Evolutionary conservation across 257 asterid species (phyloP).

Genomic region (Solanum chmielewskii): DNA sequence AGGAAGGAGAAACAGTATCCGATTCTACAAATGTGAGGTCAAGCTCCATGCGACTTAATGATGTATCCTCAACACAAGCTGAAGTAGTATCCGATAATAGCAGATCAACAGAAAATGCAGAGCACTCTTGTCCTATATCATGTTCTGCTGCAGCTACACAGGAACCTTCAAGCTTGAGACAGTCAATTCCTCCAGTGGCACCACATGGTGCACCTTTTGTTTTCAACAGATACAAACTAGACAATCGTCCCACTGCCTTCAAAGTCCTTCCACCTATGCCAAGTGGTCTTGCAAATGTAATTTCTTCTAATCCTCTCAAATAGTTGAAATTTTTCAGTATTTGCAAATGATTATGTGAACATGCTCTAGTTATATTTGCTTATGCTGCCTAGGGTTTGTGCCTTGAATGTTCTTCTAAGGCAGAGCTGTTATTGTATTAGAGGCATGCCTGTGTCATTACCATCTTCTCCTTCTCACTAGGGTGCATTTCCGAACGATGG

Average conservation of each 20-base stretch:
- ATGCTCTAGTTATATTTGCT: not conserved
- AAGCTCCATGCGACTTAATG: slow-evolving; percentile 11
- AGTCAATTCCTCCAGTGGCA: slow-evolving; percentile 41
- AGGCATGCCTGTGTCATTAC: not conserved
- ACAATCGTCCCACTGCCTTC: slow-evolving; percentile 87
- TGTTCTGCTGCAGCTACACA: slow-evolving; percentile 20
- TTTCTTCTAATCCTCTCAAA: slow-evolving; percentile 1
- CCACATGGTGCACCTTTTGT: slow-evolving; percentile 38
- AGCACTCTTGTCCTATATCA: slow-evolving; percentile 19
- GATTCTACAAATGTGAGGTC: slow-evolving; percentile 35
- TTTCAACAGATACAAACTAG: slow-evolving; percentile 72
- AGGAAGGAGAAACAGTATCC: slow-evolving; percentile 24
- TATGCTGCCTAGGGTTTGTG: not conserved
- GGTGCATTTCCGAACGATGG: not conserved
- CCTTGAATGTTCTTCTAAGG: not conserved
- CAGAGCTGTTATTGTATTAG: not conserved
- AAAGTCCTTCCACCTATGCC: slow-evolving; percentile 71
- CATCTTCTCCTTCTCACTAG: not conserved
- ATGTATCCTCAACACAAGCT: slow-evolving; percentile 23
- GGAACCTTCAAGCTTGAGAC: slow-evolving; percentile 28
- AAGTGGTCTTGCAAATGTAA: slow-evolving; percentile 66
- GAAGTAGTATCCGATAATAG: slow-evolving; percentile 9
- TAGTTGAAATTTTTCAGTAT: not conserved
- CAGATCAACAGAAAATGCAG: slow-evolving; percentile 26
- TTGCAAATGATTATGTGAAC: not conserved